These are phyloP conservation scores for Cryptosporidium parvum DNA, from an alignment of 169 alveolate species.

Conservation along the genomic window DNA sequence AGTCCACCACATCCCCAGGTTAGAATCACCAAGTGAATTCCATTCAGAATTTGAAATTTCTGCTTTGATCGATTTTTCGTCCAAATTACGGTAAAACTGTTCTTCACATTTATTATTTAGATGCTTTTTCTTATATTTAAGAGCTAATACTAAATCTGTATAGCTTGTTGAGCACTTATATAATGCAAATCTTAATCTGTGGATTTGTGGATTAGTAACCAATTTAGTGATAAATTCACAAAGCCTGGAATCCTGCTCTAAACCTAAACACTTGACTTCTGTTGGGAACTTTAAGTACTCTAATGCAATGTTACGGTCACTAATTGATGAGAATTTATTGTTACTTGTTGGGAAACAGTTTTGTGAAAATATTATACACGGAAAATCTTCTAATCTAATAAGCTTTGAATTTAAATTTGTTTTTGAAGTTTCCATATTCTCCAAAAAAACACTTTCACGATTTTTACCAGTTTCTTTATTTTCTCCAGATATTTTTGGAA, in stretches of 20 bases:
- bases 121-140: slow-evolving; percentile 22
- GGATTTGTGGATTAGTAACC: slow-evolving; percentile 52
- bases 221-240: slow-evolving; percentile 11
- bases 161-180: slow-evolving; percentile 64
- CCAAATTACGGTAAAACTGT: not conserved
- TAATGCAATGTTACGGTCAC: slow-evolving; percentile 15
- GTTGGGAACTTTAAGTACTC: slow-evolving; percentile 63
- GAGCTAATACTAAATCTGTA: slow-evolving; percentile 42
- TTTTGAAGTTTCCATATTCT: not conserved
- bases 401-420: slow-evolving; percentile 1
- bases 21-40: slow-evolving; percentile 66
- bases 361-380: slow-evolving; percentile 68
- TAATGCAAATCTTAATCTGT: slow-evolving; percentile 63
- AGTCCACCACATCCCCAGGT: slow-evolving; percentile 75
- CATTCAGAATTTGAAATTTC: slow-evolving; percentile 26
- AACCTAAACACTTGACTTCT: slow-evolving; percentile 30
- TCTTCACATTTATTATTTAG: not conserved
- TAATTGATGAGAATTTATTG: slow-evolving; percentile 5
- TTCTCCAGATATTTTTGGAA: slow-evolving; percentile 11
- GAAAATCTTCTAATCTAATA: slow-evolving; percentile 45
- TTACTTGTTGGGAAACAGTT: slow-evolving; percentile 40
- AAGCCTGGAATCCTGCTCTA: slow-evolving; percentile 1
- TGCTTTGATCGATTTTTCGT: not conserved
- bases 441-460: not conserved
- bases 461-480: not conserved